Evolutionary conservation across 2,329 filamentous ascomycete genomes (phyloP), one percentile per base, ranked within the genome.

Genomic region (Calonectria fujianensis): DNA sequence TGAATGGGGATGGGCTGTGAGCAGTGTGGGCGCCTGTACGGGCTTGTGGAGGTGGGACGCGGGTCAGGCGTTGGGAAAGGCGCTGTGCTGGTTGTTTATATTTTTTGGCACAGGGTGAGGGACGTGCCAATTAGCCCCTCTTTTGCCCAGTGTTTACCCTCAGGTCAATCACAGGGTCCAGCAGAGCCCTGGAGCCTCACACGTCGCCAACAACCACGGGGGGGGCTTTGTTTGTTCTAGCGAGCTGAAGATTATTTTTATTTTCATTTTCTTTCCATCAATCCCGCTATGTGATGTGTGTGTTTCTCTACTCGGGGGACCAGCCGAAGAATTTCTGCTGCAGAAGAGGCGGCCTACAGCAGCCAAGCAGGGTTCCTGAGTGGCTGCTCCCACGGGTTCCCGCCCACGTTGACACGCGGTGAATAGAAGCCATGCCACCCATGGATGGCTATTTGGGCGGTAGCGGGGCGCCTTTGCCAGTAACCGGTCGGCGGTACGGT

Each of bases 1-100:
- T 74, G 74, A 72, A 67, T 63, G 71, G 65, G 45, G 50, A 74
- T 72, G 73, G 73, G 66, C 72, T 74, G 77, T 70, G 73, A 67
- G 64, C 68, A 75, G 71, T 69, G 77, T 77, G 72, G 75, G 52
- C 69, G 48, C 70, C 41, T 70, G 54, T 64, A 50, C 50, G 24
- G 50, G 65, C 59, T 71, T 77, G 78, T 78, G 79, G 79, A 80
- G 79, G 79, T 79, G 79, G 78, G 75, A 79, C 77, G 73, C 77
- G 72, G 77, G 77, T 78, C 77, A 80, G 78, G 78, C 76, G 74
- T 78, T 77, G 77, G 75, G 71, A 39, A 69, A 75, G 73, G 70
- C 51, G 69, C 70, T 68, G 67, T 64, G 69, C 57, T 69, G 64
- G 64, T 61, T 69, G 67, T 71, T 64, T 54, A 71, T 65, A 45